Conservation (phyloP, 2,329 filamentous ascomycete species). For the Elsinoe arachidis region DNA sequence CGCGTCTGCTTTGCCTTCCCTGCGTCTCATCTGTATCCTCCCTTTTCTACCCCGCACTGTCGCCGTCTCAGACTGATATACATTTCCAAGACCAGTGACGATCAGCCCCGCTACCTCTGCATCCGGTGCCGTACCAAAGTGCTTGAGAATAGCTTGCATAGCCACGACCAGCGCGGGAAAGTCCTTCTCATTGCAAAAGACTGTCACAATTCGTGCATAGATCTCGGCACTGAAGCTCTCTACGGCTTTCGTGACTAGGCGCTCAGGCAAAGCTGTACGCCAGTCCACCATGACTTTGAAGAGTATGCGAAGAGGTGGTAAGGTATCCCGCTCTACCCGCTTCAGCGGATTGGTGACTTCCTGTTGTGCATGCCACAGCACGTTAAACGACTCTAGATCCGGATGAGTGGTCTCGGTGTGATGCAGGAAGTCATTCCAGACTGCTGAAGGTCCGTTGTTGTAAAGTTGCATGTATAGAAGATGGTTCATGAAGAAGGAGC, state of each 20-base stretch:
- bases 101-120: conserved; percentile 12
- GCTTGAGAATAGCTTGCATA: conserved; percentile 12
- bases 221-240: conserved; percentile 11
- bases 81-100: conserved; percentile 12
- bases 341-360: background rate
- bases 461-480: conserved; percentile 45
- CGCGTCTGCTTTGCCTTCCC: background rate
- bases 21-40: conserved; percentile 12
- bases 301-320: conserved; percentile 14
- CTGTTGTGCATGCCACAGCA: conserved; percentile 15
- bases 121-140: conserved; percentile 12
- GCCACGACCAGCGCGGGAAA: conserved; percentile 15
- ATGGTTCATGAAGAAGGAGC: conserved; percentile 72
- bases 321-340: background rate
- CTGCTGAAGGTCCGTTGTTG: conserved; percentile 5
- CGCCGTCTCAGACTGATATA: background rate
- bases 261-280: background rate
- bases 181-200: conserved; percentile 15
- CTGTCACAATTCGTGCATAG: conserved; percentile 15
- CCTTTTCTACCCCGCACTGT: conserved; percentile 10
- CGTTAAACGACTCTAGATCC: conserved; percentile 16
- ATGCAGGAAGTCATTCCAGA: conserved; percentile 13
- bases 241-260: background rate
- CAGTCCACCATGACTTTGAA: conserved; percentile 16
- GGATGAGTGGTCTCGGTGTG: conserved; percentile 9